phyloP scores from a whole-genome alignment of 2,329 filamentous ascomycete genomes.

The Zarea fungicola region DNA sequence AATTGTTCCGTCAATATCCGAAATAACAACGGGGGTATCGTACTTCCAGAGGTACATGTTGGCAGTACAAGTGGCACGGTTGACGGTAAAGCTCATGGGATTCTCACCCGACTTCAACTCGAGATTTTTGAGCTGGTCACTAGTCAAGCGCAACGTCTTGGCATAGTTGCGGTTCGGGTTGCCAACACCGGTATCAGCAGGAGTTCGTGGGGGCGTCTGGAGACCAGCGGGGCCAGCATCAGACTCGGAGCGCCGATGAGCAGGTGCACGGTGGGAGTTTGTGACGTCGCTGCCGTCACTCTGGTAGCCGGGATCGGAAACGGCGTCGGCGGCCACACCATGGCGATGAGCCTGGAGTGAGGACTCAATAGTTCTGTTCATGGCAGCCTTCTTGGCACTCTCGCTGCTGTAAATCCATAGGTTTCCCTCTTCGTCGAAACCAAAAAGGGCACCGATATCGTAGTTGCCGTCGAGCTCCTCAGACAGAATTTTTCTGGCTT shows the following conservation, averaged over 20 bases:
- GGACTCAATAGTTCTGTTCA: slow-evolving; percentile 56
- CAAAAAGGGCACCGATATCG: slow-evolving; percentile 92
- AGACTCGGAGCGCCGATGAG: slow-evolving; percentile 62
- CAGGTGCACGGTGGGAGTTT: slow-evolving; percentile 38
- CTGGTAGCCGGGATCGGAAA: slow-evolving; percentile 91
- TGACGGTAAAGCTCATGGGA: slow-evolving; percentile 92
- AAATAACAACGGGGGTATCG: slow-evolving; percentile 91
- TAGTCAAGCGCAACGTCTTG: slow-evolving; percentile 91
- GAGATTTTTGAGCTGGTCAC: slow-evolving; percentile 86
- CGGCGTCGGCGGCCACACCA: slow-evolving; percentile 66
- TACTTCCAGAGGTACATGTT: slow-evolving; percentile 93
- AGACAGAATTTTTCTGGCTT: slow-evolving; percentile 85
- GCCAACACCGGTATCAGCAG: slow-evolving; percentile 59
- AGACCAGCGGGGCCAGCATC: slow-evolving; percentile 51
- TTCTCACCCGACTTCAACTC: slow-evolving; percentile 82
- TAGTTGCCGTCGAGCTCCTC: slow-evolving; percentile 94
- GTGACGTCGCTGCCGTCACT: slow-evolving; percentile 72
- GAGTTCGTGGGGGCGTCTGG: slow-evolving; percentile 63
- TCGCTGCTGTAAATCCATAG: slow-evolving; percentile 99
- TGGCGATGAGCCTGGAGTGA: slow-evolving; percentile 40
- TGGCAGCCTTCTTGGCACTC: slow-evolving; percentile 86
- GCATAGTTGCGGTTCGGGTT: slow-evolving; percentile 85
- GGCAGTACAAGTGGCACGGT: slow-evolving; percentile 84
- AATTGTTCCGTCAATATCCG: slow-evolving; percentile 97
- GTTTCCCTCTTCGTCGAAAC: slow-evolving; percentile 91